phyloP scores from a whole-genome alignment of 2,329 filamentous ascomycete species.

The Blastomyces gilchristii region DNA sequence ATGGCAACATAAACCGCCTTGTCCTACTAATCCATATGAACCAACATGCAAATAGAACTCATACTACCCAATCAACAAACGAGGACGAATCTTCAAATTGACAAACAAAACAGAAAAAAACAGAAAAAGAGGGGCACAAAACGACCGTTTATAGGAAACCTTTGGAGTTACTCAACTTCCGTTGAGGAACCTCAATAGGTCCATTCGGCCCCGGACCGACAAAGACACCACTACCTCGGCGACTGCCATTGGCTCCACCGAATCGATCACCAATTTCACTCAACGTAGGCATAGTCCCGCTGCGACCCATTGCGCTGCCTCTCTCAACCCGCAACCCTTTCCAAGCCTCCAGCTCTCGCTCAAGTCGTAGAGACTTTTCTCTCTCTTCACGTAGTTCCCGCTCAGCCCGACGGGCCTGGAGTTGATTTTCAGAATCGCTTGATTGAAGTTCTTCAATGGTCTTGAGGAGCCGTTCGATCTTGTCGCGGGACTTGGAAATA shows the following conservation, averaged over 20 bases:
- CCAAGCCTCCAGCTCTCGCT: slow-evolving; percentile 77
- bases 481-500: slow-evolving; percentile 74
- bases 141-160: slow-evolving; percentile 52
- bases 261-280: slow-evolving; percentile 27
- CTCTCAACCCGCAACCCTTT: slow-evolving; percentile 61
- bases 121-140: background rate
- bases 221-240: slow-evolving; percentile 30
- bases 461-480: slow-evolving; percentile 75
- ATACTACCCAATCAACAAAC: background rate
- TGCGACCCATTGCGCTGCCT: slow-evolving; percentile 27
- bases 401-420: slow-evolving; percentile 74
- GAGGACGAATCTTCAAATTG: background rate
- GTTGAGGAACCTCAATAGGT: slow-evolving; percentile 47
- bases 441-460: slow-evolving; percentile 92
- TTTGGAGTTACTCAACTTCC: slow-evolving; percentile 65
- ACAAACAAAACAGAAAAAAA: background rate
- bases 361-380: slow-evolving; percentile 70
- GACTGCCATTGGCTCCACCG: slow-evolving; percentile 27
- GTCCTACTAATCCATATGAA: background rate
- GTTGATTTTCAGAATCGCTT: slow-evolving; percentile 69
- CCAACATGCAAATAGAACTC: background rate
- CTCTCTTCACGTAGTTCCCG: slow-evolving; percentile 80
- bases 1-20: slow-evolving; percentile 1
- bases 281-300: slow-evolving; percentile 23
- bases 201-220: slow-evolving; percentile 27